Conservation (phyloP, 2,329 filamentous ascomycete genomes). For the Penicillium sclerotiorum region DNA sequence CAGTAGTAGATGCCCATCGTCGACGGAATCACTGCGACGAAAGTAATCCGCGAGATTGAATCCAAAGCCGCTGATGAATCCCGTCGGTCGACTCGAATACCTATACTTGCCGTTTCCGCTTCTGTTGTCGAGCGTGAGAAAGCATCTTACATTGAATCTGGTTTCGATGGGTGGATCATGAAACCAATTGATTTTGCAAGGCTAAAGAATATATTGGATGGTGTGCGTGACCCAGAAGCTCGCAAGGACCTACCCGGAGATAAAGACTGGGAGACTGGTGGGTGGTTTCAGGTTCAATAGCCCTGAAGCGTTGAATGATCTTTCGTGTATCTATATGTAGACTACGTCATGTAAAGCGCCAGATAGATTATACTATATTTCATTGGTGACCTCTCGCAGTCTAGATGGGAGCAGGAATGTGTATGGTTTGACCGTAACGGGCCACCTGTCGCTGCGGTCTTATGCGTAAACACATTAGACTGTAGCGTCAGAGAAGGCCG, state of each 20-base stretch:
- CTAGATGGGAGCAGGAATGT: neutral
- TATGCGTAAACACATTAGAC: neutral
- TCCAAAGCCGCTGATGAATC: slow-evolving; percentile 55
- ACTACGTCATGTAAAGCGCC: no score
- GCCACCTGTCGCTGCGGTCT: neutral
- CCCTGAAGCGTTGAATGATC: no score
- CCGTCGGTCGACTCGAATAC: slow-evolving; percentile 61
- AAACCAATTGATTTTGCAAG: slow-evolving; percentile 85
- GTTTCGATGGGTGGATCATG: slow-evolving; percentile 88
- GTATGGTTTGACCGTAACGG: neutral
- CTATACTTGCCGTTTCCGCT: slow-evolving; percentile 86
- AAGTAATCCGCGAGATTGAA: slow-evolving; percentile 79
- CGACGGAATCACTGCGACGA: slow-evolving; percentile 78
- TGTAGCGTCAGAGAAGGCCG: neutral
- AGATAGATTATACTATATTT: no score
- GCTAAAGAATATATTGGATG: slow-evolving; percentile 68
- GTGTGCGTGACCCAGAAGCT: slow-evolving; percentile 64
- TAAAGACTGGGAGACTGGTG: slow-evolving; percentile 79
- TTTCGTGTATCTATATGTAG: no score
- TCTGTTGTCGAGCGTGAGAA: slow-evolving; percentile 71
- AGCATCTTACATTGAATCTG: slow-evolving; percentile 71
- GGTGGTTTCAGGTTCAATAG: slow-evolving; percentile 65
- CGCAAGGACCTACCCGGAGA: slow-evolving; percentile 66
- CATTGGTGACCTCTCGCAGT: neutral
- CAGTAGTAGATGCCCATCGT: slow-evolving; percentile 81